Evolutionary conservation across 2,329 filamentous ascomycete genomes (phyloP).

Genomic region (Trichoderma semiorbis): DNA sequence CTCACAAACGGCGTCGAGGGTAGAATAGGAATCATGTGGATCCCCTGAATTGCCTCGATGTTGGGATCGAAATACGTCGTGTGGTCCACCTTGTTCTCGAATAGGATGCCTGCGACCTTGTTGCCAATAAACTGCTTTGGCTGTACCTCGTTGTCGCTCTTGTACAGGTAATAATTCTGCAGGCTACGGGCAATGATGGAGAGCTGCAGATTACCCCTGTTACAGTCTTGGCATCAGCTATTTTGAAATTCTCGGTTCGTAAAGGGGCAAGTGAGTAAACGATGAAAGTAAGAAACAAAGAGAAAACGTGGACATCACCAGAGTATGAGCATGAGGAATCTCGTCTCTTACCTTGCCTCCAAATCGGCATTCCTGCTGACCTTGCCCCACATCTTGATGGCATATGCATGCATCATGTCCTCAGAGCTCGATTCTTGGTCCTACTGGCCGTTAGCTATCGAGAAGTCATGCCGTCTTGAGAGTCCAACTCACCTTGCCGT

Average conservation of each 20-base stretch:
- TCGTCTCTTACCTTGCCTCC: slow-evolving; percentile 60
- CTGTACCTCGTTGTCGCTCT: slow-evolving; percentile 62
- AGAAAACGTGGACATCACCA: not conserved
- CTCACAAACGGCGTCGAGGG: slow-evolving; percentile 67
- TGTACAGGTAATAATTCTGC: slow-evolving; percentile 79
- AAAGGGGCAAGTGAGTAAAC: not conserved
- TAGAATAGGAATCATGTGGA: slow-evolving; percentile 78
- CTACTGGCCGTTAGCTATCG: slow-evolving; percentile 24
- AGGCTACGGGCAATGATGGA: slow-evolving; percentile 71
- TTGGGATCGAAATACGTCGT: slow-evolving; percentile 81
- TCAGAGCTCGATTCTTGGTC: slow-evolving; percentile 86
- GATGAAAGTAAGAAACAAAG: not conserved
- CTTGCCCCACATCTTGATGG: slow-evolving; percentile 89
- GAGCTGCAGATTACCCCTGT: slow-evolving; percentile 75
- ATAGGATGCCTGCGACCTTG: slow-evolving; percentile 68
- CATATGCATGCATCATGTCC: slow-evolving; percentile 83
- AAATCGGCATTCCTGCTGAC: slow-evolving; percentile 72
- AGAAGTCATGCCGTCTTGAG: not conserved
- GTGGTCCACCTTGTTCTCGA: slow-evolving; percentile 95
- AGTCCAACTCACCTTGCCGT: slow-evolving; percentile 58
- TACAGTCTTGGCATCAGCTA: not conserved
- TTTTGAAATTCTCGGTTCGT: not conserved
- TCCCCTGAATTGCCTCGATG: slow-evolving; percentile 70
- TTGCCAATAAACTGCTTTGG: slow-evolving; percentile 77
- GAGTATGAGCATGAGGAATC: not conserved